A percentile compares a stretch with the other conserved stretches of the same genome.
These are phyloP conservation scores for Boletus huronensis DNA, from an alignment of 768 basidiomycete species.

Conservation along the genomic window DNA sequence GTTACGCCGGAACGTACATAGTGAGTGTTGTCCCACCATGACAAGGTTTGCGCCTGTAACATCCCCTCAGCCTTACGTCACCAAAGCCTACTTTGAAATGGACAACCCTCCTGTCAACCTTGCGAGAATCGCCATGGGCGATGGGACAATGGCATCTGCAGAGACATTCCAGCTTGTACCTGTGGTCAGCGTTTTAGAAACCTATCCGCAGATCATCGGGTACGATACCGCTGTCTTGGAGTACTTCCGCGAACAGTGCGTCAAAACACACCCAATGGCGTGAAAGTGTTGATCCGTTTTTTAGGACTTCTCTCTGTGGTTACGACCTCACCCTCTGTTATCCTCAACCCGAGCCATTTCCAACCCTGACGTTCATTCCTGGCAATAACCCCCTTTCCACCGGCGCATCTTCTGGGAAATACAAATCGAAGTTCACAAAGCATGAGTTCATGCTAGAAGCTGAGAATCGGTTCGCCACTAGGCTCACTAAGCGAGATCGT, in stretches of 20 bases:
- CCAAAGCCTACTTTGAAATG: constrained; percentile 65
- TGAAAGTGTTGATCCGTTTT: background rate
- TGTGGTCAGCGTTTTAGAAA: constrained; percentile 60
- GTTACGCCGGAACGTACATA: constrained; percentile 73
- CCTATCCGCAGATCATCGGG: constrained; percentile 72
- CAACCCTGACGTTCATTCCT: constrained; percentile 24
- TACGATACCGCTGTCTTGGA: constrained; percentile 64
- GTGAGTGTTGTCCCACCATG: constrained; percentile 33
- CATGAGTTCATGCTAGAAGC: constrained; percentile 21
- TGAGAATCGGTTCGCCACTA: constrained; percentile 18
- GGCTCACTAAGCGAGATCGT: constrained; percentile 22
- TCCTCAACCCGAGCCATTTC: constrained; percentile 55
- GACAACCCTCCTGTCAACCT: constrained; percentile 64
- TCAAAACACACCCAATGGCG: constrained; percentile 4
- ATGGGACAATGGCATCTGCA: constrained; percentile 54
- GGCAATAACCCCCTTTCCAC: constrained; percentile 13
- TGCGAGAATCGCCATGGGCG: constrained; percentile 66
- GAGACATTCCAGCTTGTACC: constrained; percentile 52
- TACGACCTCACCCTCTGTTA: constrained; percentile 68
- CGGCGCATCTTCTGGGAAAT: constrained; percentile 3
- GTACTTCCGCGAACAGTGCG: constrained; percentile 68
- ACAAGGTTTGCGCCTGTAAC: background rate
- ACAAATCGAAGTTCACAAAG: constrained; percentile 17
- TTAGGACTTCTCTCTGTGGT: constrained; percentile 59
- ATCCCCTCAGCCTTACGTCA: constrained; percentile 60